phyloP scores from a whole-genome alignment of 2,329 filamentous ascomycete genomes.

The Epicoccum sorghinum region DNA sequence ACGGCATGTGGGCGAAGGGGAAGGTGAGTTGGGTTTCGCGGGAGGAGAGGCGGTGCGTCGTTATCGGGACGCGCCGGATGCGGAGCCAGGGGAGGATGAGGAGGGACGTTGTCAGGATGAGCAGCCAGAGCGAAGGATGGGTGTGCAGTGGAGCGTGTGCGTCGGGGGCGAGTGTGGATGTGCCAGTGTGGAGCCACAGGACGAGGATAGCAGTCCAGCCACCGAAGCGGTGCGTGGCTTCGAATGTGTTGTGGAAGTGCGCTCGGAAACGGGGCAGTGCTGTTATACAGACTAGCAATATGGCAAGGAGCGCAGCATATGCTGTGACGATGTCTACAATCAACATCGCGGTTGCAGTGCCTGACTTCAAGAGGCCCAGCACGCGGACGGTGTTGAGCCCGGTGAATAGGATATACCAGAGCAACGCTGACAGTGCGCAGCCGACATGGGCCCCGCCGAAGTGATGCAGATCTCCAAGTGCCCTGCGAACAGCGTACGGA shows the following conservation, averaged over 20 bases:
- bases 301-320: slow-evolving; percentile 21
- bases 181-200: slow-evolving; percentile 34
- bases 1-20: slow-evolving; percentile 28
- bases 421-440: slow-evolving; percentile 34
- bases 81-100: slow-evolving; percentile 76
- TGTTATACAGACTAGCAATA: slow-evolving; percentile 34
- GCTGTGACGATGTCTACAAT: slow-evolving; percentile 25
- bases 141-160: slow-evolving; percentile 4
- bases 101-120: slow-evolving; percentile 67
- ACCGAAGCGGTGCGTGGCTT: slow-evolving; percentile 43
- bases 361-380: neutral
- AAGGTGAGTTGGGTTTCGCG: slow-evolving; percentile 73
- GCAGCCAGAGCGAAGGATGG: slow-evolving; percentile 64
- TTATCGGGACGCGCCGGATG: slow-evolving; percentile 70
- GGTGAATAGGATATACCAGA: slow-evolving; percentile 55
- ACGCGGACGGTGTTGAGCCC: slow-evolving; percentile 37
- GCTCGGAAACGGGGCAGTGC: slow-evolving; percentile 33
- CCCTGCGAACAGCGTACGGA: slow-evolving; percentile 32
- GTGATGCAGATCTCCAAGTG: slow-evolving; percentile 37
- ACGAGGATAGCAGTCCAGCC: slow-evolving; percentile 39
- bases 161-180: slow-evolving; percentile 11
- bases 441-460: slow-evolving; percentile 46
- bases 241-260: slow-evolving; percentile 43
- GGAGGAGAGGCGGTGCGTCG: slow-evolving; percentile 68
- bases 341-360: slow-evolving; percentile 23